Base-by-base conservation (phyloP, 2,329 filamentous ascomycete genomes). In the Penicillium polonicum region DNA sequence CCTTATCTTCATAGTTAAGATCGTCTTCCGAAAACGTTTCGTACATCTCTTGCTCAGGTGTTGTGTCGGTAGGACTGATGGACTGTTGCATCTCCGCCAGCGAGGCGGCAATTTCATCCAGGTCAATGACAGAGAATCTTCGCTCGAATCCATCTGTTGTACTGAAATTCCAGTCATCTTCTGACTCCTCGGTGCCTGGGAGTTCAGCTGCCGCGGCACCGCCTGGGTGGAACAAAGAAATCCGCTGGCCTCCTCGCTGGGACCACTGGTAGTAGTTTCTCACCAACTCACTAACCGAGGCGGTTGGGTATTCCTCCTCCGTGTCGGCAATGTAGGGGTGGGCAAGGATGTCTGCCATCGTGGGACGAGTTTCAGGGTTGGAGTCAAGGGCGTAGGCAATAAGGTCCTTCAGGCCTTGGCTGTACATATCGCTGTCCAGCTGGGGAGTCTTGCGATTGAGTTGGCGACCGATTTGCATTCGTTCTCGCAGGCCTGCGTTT, bases 131-230 rank as follows among this genome's bases (percentile, higher is more conserved):
- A 2, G 79, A 80, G 48, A 80, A 79, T 35, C 79, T 69, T 55
- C 78, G 75, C 60, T 87, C 82, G 62, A 87, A 87, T 15, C 83
- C 81, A 61, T 84, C 83, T 2, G 84, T 86, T 5, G 83, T 85
- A 64, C 84, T 87, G 67, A 88, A 88, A 57, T 85, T 86, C 85
- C 85, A 88, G 60, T 85, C 83, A 41, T 84, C 81, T 4, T 79
- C 76, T 0, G 74, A 68, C 4, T 80, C 75, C 27, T 77, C 74
- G 13, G 68, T 65, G 36, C 76, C 78, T 29, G 80, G 78, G 31
- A 80, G 72, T 58, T 83, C 79, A 33, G 85, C 84, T 13, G 80
- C 81, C 17, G 79, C 80, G 17, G 85, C 85, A 60, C 85, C 85
- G 53, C 80, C 82, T 25, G 82, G 80, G 60, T 85, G 81, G 70